Evolutionary conservation across 2,329 filamentous ascomycete species (phyloP).

Genomic region (Ophiocordyceps camponoti-saundersi): DNA sequence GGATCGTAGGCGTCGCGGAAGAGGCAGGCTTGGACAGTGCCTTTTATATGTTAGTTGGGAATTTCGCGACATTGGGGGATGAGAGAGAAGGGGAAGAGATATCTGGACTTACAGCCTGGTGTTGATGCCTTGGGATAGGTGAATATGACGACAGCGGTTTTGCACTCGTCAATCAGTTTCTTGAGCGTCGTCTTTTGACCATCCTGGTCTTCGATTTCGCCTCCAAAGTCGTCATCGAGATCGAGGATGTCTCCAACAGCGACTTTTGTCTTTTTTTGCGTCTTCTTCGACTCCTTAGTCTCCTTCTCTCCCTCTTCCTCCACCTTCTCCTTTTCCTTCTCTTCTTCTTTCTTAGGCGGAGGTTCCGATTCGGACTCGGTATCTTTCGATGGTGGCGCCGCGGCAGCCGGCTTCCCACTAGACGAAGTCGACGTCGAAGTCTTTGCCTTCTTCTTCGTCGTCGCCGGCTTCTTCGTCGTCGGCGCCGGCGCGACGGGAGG

Average conservation of each 20-base stretch:
- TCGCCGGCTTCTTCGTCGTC: conserved; percentile 11
- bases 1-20: conserved; percentile 75
- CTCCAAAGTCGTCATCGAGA: conserved; percentile 40
- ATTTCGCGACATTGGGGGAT: too few species aligned
- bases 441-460: conserved; percentile 5
- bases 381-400: neutral
- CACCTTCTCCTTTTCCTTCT: conserved; percentile 8
- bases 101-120: conserved; percentile 59
- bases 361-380: conserved; percentile 11
- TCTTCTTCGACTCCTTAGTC: conserved; percentile 14
- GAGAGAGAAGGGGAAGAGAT: neutral
- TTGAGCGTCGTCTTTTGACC: conserved; percentile 66
- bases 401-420: neutral
- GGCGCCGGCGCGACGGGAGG: conserved; percentile 27
- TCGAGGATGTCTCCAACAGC: conserved; percentile 37
- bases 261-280: conserved; percentile 19
- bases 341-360: conserved; percentile 11
- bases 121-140: conserved; percentile 93
- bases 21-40: conserved; percentile 81
- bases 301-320: conserved; percentile 13
- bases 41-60: conserved; percentile 31
- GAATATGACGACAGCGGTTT: conserved; percentile 76
- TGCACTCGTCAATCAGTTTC: conserved; percentile 66
- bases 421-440: conserved; percentile 11
- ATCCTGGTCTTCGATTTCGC: conserved; percentile 71